Conservation (phyloP, 23 red algal genomes). For the Gracilaria domingensis region DNA sequence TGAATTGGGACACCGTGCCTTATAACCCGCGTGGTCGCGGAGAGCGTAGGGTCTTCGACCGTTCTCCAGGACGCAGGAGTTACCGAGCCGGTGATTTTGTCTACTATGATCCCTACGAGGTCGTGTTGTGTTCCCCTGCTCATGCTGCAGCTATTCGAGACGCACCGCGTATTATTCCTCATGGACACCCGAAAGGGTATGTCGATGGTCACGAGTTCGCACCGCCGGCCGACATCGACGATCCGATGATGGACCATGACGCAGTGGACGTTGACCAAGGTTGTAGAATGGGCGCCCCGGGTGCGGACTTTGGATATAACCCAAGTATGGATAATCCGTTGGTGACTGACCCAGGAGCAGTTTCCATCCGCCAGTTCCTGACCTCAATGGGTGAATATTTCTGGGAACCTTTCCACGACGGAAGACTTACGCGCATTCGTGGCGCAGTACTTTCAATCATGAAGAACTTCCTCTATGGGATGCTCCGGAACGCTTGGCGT, state of each 20-base stretch:
- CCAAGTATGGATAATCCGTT: not conserved
- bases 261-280: not conserved
- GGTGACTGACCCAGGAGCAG: not conserved
- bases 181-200: not conserved
- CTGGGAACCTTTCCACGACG: not conserved
- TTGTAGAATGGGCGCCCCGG: not conserved
- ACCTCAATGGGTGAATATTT: not conserved
- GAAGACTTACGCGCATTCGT: not conserved
- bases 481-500: no score
- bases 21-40: not conserved
- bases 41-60: not conserved
- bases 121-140: not conserved
- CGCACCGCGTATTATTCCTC: not conserved
- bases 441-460: no score
- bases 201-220: not conserved
- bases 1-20: conserved; percentile 5
- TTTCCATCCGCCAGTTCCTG: not conserved
- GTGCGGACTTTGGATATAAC: not conserved
- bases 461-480: no score
- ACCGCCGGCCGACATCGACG: not conserved
- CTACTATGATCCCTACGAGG: conserved; percentile 1
- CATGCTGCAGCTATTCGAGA: not conserved
- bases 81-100: not conserved
- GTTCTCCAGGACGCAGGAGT: not conserved
- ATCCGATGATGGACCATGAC: not conserved